Evolutionary conservation across 768 basidiomycete genomes (phyloP).

Genomic region (Tulasnella sp.): DNA sequence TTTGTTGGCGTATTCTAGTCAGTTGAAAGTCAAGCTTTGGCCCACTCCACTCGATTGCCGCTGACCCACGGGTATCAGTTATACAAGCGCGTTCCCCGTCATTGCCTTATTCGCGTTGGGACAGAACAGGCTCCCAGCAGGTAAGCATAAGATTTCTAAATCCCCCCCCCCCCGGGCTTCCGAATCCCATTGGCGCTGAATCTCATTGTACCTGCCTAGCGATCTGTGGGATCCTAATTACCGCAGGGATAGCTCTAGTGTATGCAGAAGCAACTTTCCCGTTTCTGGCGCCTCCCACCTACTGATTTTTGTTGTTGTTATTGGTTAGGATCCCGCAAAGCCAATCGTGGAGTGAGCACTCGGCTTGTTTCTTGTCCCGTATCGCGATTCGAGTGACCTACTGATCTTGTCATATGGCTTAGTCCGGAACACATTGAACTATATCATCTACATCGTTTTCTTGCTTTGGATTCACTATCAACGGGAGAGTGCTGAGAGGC

Average conservation of each 20-base stretch:
- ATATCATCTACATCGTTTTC: conserved; percentile 45
- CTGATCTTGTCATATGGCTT: not conserved
- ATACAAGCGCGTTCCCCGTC: conserved; percentile 26
- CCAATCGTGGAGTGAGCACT: not conserved
- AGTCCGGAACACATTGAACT: conserved; percentile 6
- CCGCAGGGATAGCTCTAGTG: not conserved
- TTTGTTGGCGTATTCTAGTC: conserved; percentile 24
- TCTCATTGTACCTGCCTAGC: conserved; percentile 8
- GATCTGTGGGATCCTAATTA: not conserved
- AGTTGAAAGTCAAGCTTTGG: conserved; percentile 4
- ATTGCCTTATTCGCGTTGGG: conserved; percentile 30
- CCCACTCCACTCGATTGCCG: not conserved
- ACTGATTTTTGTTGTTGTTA: not conserved
- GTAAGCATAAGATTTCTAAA: not conserved
- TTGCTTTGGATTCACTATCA: not conserved
- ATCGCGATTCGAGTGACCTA: not conserved
- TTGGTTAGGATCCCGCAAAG: not conserved
- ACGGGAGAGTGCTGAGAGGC: conserved; percentile 48
- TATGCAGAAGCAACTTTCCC: not conserved
- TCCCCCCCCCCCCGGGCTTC: conserved; percentile 21
- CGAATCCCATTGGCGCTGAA: conserved; percentile 19
- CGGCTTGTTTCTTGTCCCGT: not conserved
- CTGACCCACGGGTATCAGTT: conserved; percentile 14
- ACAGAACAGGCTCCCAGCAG: conserved; percentile 24
- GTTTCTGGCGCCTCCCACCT: not conserved